These are phyloP conservation scores for Solanum dulcamara DNA, from an alignment of 257 asterid genomes.

Conservation along the genomic window DNA sequence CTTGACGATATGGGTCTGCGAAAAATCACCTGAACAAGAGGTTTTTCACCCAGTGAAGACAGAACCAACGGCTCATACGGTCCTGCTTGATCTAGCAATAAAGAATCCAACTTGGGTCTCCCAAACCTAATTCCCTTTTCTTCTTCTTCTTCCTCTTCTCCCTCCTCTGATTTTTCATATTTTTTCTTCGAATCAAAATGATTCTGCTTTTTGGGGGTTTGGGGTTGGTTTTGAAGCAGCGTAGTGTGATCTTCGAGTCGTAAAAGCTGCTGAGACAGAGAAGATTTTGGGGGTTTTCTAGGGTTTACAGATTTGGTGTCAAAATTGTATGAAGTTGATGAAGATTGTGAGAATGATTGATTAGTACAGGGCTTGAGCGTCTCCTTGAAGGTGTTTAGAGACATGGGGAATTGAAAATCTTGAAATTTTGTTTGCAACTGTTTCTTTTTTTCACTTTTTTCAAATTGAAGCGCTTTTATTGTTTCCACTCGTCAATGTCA, in stretches of 20 bases:
- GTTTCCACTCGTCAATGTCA: neutral
- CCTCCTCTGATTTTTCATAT: neutral
- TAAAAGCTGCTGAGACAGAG: slow-evolving; percentile 58
- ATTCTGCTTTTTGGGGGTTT: slow-evolving; percentile 15
- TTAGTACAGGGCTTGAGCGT: slow-evolving; percentile 60
- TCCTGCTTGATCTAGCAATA: slow-evolving; percentile 34
- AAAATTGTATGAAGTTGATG: slow-evolving; percentile 14
- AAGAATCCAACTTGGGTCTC: slow-evolving; percentile 35
- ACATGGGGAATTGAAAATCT: slow-evolving; percentile 30
- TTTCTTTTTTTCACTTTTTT: neutral
- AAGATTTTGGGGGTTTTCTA: slow-evolving; percentile 85
- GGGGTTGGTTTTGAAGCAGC: slow-evolving; percentile 9
- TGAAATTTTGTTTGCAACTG: neutral
- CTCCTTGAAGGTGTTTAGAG: slow-evolving; percentile 73
- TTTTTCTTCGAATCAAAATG: slow-evolving; percentile 13
- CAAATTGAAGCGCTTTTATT: neutral
- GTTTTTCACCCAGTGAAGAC: slow-evolving; percentile 40
- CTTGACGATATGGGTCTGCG: neutral
- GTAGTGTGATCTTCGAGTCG: slow-evolving; percentile 41
- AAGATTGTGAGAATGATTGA: slow-evolving; percentile 11
- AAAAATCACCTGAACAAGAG: slow-evolving; percentile 53
- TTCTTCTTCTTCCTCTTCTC: slow-evolving; percentile 6
- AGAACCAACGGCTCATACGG: slow-evolving; percentile 74
- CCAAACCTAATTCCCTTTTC: slow-evolving; percentile 7
- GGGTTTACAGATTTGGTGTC: slow-evolving; percentile 23